phyloP scores from a whole-genome alignment of 2,329 filamentous ascomycete genomes.

The Cladosporium sp. region DNA sequence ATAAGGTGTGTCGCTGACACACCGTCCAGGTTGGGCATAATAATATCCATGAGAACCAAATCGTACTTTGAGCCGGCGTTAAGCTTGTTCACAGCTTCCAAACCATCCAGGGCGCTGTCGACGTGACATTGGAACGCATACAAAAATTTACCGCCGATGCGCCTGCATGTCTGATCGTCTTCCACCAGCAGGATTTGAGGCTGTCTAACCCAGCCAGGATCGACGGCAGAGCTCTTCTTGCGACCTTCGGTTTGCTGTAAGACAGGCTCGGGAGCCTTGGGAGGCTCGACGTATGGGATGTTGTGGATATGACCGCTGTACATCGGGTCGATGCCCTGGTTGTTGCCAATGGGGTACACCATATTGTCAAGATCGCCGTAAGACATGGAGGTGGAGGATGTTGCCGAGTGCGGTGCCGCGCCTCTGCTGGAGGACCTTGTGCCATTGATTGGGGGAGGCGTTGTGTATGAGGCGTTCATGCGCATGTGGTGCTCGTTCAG shows the following conservation, averaged over 20 bases:
- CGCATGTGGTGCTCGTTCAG: constrained; percentile 57
- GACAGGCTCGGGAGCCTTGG: constrained; percentile 53
- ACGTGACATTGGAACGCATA: constrained; percentile 62
- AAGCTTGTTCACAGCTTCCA: constrained; percentile 88
- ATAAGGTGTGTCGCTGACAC: constrained; percentile 94
- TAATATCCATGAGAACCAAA: constrained; percentile 60
- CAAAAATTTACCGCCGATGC: constrained; percentile 64
- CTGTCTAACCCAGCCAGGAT: constrained; percentile 61
- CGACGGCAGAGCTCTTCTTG: constrained; percentile 58
- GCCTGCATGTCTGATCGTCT: constrained; percentile 64
- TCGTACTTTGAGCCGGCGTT: constrained; percentile 62
- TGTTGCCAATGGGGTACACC: constrained; percentile 88
- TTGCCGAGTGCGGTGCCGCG: constrained; percentile 40
- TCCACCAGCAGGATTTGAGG: constrained; percentile 90
- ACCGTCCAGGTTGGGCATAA: constrained; percentile 95
- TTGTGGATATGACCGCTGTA: constrained; percentile 92
- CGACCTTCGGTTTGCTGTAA: constrained; percentile 41
- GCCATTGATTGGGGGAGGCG: constrained; percentile 52
- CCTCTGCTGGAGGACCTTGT: constrained; percentile 42
- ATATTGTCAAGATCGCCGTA: constrained; percentile 63
- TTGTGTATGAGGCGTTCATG: constrained; percentile 52
- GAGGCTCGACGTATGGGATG: constrained; percentile 77
- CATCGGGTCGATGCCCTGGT: constrained; percentile 90
- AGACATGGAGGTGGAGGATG: constrained; percentile 49
- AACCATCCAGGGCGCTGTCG: constrained; percentile 71